phyloP scores from a whole-genome alignment of 164 flowering plant species.

The Vitis rotundifolia region DNA sequence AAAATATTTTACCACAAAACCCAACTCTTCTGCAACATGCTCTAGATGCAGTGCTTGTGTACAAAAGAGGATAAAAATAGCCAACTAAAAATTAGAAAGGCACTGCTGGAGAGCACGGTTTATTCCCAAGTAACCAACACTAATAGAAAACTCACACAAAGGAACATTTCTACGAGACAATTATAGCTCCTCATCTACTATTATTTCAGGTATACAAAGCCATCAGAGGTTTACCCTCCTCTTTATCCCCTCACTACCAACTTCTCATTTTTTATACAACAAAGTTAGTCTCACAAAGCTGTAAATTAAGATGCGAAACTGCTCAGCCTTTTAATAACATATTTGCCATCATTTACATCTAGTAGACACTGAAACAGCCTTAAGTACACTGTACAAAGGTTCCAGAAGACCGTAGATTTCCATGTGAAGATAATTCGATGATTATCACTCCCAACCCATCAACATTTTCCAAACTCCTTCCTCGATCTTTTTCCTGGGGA shows the following conservation, averaged over 20 bases:
- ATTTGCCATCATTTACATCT: constrained; percentile 13
- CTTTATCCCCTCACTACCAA: constrained; percentile 1
- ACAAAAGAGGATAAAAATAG: background rate
- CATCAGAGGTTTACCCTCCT: background rate
- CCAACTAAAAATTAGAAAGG: background rate
- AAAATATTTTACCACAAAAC: background rate
- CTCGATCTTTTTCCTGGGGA: constrained; percentile 47
- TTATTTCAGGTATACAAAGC: constrained; percentile 3
- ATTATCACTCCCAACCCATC: constrained; percentile 65
- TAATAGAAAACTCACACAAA: background rate
- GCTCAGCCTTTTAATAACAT: background rate
- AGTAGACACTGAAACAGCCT: background rate
- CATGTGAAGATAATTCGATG: constrained; percentile 1
- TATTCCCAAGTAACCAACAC: background rate
- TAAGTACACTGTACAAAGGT: constrained; percentile 13
- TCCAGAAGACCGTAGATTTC: background rate
- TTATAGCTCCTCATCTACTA: background rate
- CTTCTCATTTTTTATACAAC: background rate
- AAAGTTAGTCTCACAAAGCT: constrained; percentile 5
- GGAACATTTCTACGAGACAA: background rate
- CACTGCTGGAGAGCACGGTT: background rate
- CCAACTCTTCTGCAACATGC: background rate
- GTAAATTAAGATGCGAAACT: background rate
- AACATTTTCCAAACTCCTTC: constrained; percentile 60
- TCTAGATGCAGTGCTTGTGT: background rate